phyloP scores from a whole-genome alignment of 495 filamentous ascomycete genomes.

The Xylaria telfairii region DNA sequence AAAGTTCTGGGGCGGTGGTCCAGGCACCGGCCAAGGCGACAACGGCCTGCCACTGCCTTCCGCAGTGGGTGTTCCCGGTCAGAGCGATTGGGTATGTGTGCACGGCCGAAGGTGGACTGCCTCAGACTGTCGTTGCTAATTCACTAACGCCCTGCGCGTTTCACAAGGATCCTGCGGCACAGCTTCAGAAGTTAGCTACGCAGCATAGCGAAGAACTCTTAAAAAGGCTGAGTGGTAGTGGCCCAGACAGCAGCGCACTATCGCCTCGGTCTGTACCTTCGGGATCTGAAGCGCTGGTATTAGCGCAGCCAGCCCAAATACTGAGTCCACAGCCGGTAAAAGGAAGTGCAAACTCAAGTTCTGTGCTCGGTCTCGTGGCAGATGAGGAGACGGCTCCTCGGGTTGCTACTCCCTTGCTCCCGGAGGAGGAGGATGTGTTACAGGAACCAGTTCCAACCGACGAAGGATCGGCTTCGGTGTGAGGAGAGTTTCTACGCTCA shows the following conservation, averaged over 20 bases:
- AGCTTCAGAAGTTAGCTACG: conserved; percentile 71
- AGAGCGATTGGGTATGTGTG: conserved; percentile 88
- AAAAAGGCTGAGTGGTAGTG: conserved; percentile 44
- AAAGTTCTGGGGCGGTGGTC: conserved; percentile 44
- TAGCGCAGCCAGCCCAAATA: conserved; percentile 45
- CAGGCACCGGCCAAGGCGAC: conserved; percentile 59
- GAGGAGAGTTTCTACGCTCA: neutral
- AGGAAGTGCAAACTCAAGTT: conserved; percentile 38
- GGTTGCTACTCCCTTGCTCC: neutral
- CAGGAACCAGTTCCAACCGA: neutral
- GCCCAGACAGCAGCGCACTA: conserved; percentile 39
- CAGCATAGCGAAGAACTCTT: conserved; percentile 66
- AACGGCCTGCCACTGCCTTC: conserved; percentile 64
- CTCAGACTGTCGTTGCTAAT: conserved; percentile 64
- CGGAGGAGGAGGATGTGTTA: neutral
- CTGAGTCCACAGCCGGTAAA: conserved; percentile 51
- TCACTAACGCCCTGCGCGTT: conserved; percentile 57
- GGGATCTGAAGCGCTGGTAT: conserved; percentile 53
- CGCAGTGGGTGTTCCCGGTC: conserved; percentile 81
- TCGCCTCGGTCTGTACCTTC: conserved; percentile 52
- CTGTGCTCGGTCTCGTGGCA: conserved; percentile 39
- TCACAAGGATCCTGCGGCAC: conserved; percentile 70
- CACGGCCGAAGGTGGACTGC: conserved; percentile 57
- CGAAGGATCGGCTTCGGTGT: neutral
- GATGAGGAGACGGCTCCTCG: neutral